phyloP scores from a whole-genome alignment of 1,284 basidiomycete genomes.

The Rhodofomes roseus region DNA sequence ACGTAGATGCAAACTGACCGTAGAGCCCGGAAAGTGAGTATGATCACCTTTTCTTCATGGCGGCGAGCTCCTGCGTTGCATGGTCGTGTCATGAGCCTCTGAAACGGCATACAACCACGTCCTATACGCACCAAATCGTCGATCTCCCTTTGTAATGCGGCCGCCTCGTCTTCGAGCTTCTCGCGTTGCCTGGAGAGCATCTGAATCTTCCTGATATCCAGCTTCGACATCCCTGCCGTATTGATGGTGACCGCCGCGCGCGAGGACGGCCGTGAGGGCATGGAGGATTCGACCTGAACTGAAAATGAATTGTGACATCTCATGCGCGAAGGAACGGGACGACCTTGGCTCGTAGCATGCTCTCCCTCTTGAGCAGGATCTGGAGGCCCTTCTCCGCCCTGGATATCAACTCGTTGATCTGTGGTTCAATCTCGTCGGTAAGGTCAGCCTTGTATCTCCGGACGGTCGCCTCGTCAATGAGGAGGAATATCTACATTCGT shows the following conservation, averaged over 20 bases:
- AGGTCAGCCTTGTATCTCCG: slow-evolving; percentile 67
- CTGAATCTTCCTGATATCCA: slow-evolving; percentile 59
- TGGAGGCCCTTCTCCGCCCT: slow-evolving; percentile 67
- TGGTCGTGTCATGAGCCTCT: not conserved
- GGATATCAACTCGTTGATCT: slow-evolving; percentile 66
- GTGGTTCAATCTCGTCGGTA: slow-evolving; percentile 75
- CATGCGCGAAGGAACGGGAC: not conserved
- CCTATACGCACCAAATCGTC: slow-evolving; percentile 42
- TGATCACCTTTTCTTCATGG: slow-evolving; percentile 21
- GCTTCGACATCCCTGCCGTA: slow-evolving; percentile 56
- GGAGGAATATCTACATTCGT: slow-evolving; percentile 55
- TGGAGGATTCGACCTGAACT: slow-evolving; percentile 46
- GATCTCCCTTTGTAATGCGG: slow-evolving; percentile 55
- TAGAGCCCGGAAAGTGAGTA: not conserved
- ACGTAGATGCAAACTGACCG: not conserved
- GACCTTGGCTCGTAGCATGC: slow-evolving; percentile 57
- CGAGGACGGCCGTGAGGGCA: slow-evolving; percentile 40
- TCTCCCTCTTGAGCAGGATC: slow-evolving; percentile 54
- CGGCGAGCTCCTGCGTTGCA: slow-evolving; percentile 20
- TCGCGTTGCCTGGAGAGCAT: slow-evolving; percentile 61
- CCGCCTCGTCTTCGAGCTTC: slow-evolving; percentile 53
- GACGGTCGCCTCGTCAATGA: slow-evolving; percentile 66
- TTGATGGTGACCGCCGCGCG: slow-evolving; percentile 39
- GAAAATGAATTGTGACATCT: not conserved
- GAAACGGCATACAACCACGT: not conserved